Evolutionary conservation across 805 yeast species (phyloP).

Genomic region (Kodamaea leandrae): DNA sequence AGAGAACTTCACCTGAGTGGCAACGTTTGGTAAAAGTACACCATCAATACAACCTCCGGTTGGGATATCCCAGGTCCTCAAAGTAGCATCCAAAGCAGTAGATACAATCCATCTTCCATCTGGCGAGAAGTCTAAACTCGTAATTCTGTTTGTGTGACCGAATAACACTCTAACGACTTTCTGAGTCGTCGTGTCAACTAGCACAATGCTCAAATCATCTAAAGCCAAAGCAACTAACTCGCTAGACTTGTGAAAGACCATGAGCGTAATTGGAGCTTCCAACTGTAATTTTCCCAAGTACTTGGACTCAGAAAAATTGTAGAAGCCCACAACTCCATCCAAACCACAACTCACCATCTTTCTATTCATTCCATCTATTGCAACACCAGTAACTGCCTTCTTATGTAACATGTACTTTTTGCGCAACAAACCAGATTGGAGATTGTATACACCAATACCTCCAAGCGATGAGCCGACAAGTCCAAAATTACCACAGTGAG

Average conservation of each 20-base stretch:
- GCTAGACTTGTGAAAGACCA: slow-evolving; percentile 78
- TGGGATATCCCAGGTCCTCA: slow-evolving; percentile 96
- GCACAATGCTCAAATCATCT: slow-evolving; percentile 81
- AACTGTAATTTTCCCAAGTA: slow-evolving; percentile 64
- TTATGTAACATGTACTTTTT: slow-evolving; percentile 68
- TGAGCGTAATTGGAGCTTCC: slow-evolving; percentile 71
- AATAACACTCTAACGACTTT: slow-evolving; percentile 79
- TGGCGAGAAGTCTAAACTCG: slow-evolving; percentile 85
- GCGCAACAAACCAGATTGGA: slow-evolving; percentile 86
- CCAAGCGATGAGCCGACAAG: slow-evolving; percentile 87
- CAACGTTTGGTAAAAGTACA: slow-evolving; percentile 71
- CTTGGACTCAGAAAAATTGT: slow-evolving; percentile 73
- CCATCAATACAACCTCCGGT: slow-evolving; percentile 97
- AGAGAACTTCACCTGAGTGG: slow-evolving; percentile 74
- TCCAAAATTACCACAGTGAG: slow-evolving; percentile 95
- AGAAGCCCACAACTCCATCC: slow-evolving; percentile 86
- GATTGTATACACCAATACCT: slow-evolving; percentile 77
- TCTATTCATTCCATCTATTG: slow-evolving; percentile 86
- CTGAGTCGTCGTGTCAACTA: slow-evolving; percentile 79
- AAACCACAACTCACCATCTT: slow-evolving; percentile 83
- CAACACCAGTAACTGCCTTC: slow-evolving; percentile 82
- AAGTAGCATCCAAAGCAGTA: slow-evolving; percentile 77
- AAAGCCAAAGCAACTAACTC: slow-evolving; percentile 82
- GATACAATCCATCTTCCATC: slow-evolving; percentile 95
- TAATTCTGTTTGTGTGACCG: slow-evolving; percentile 88